phyloP scores from a whole-genome alignment of 148 eudicot species.

The Polygonum aviculare region DNA sequence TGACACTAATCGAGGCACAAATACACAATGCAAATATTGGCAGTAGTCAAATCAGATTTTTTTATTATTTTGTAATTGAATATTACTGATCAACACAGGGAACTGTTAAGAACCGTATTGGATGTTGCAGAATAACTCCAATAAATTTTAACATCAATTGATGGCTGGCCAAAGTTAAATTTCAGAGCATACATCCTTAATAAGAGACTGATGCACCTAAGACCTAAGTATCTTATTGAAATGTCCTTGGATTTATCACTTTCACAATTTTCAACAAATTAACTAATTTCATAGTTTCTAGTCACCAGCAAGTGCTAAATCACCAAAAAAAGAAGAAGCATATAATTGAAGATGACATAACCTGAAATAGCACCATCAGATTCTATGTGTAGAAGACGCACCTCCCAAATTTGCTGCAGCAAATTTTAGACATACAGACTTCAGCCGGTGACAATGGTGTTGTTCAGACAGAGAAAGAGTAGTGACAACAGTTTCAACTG shows the following conservation, averaged over 20 bases:
- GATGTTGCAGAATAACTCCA: not conserved
- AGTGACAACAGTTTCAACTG: slow-evolving; percentile 63
- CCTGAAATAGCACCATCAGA: slow-evolving; percentile 49
- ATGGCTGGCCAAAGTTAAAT: not conserved
- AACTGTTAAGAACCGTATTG: not conserved
- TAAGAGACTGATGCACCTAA: not conserved
- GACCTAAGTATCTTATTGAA: not conserved
- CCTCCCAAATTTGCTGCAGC: slow-evolving; percentile 93
- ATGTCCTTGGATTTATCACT: not conserved
- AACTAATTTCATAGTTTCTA: not conserved
- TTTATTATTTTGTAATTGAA: not conserved
- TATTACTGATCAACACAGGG: not conserved
- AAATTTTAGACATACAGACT: slow-evolving; percentile 76
- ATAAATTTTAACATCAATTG: not conserved
- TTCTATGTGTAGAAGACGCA: slow-evolving; percentile 53
- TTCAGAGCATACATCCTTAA: not conserved
- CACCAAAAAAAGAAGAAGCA: not conserved
- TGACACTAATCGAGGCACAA: not conserved
- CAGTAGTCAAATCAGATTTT: not conserved
- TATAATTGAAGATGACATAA: slow-evolving; percentile 30
- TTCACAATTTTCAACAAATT: not conserved
- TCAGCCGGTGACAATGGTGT: slow-evolving; percentile 69
- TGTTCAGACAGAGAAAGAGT: slow-evolving; percentile 89
- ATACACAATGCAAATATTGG: not conserved
- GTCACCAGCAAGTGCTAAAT: not conserved